Evolutionary conservation across 495 filamentous ascomycete species (phyloP), one percentile per base, ranked within the genome.

Genomic region (Elasticomyces elasticus): DNA sequence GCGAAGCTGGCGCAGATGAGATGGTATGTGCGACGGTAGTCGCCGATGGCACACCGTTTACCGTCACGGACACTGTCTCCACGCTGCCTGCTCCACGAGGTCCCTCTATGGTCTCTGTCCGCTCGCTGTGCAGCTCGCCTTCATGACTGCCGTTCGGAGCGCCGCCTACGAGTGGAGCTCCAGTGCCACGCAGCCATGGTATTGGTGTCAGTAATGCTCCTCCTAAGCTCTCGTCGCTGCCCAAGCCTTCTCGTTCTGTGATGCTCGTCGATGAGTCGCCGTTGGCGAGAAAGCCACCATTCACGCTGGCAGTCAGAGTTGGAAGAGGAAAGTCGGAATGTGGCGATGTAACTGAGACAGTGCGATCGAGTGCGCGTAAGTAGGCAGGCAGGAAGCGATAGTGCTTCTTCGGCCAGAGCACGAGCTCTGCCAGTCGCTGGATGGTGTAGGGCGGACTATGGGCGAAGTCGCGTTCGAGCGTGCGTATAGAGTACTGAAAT

Each of bases 121-220:
- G 77, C 63, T 87, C 82, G 3, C 79, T 84, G 55, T 74, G 76
- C 19, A 87, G 70, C 52, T 81, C 77, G 37, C 68, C 65, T 26
- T 72, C 65, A 30, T 55, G 44, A 51, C 51, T 35, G 43, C 53
- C 62, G 38, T 46, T 53, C 46, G 53, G 58, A 50, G 38, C 63
- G 61, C 20, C 56, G 47, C 24, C 41, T 35, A 25, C 55, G 51
- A 28, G 60, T 60, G 42, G 26, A 60, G 62, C 25, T 41, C 43
- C 64, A 31, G 63, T 64, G 50, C 67, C 53, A 17, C 59, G 72
- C 7, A 95, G 71, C 92, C 92, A 97, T 0, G 89, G 86, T 42
- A 98, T 98, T 0, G 91, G 91, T 0, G 92, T 96, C 23, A 98
- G 75, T 31, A 95, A 76, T 0, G 94, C 92, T 10, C 92, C 92